phyloP scores from a whole-genome alignment of 2,329 filamentous ascomycete genomes.

The Penicillium sp. region DNA sequence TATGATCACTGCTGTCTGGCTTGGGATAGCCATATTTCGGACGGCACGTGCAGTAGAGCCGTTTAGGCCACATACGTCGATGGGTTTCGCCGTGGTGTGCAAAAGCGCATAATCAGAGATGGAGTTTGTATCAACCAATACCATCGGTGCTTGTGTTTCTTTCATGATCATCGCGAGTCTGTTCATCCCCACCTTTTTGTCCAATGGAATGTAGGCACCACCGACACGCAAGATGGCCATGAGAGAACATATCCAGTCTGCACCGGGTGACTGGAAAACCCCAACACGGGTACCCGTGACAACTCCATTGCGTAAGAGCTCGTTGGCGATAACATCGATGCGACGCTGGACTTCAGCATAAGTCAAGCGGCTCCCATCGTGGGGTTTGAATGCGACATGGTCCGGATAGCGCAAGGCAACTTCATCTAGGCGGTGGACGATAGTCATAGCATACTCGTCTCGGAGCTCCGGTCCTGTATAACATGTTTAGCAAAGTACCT shows the following conservation, averaged over 20 bases:
- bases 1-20: slow-evolving; percentile 15
- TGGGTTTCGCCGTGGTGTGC: background rate
- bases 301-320: slow-evolving; percentile 23
- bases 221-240: slow-evolving; percentile 36
- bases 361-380: slow-evolving; percentile 29
- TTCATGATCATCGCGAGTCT: slow-evolving; percentile 26
- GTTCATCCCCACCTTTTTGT: slow-evolving; percentile 26
- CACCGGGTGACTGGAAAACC: slow-evolving; percentile 43
- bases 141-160: slow-evolving; percentile 7
- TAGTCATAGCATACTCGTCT: slow-evolving; percentile 37
- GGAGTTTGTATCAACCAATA: slow-evolving; percentile 16
- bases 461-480: slow-evolving; percentile 20
- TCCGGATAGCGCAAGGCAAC: slow-evolving; percentile 25
- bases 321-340: slow-evolving; percentile 37
- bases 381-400: slow-evolving; percentile 32
- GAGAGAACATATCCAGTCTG: slow-evolving; percentile 31
- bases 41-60: background rate
- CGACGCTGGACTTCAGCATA: slow-evolving; percentile 39
- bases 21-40: slow-evolving; percentile 8
- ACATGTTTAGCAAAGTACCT: background rate
- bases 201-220: slow-evolving; percentile 37
- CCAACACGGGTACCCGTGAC: slow-evolving; percentile 32
- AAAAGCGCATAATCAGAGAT: slow-evolving; percentile 6
- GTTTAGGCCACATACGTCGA: slow-evolving; percentile 8
- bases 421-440: slow-evolving; percentile 40